Evolutionary conservation across 1,284 basidiomycete genomes (phyloP), one percentile per base, ranked within the genome.

Genomic region (Ustilago loliicola): DNA sequence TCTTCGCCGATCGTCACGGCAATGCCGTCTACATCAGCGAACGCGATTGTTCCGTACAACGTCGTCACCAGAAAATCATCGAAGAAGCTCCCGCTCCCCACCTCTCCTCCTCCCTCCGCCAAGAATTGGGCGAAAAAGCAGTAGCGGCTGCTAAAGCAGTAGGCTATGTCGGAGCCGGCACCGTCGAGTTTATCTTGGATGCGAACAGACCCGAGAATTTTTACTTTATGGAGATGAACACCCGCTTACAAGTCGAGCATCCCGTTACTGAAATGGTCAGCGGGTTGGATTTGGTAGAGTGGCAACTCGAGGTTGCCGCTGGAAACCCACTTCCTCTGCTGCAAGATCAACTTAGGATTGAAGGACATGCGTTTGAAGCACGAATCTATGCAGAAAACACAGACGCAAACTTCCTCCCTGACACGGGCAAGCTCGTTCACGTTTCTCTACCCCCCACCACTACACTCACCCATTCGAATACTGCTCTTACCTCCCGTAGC

Each of bases 201-300:
- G 79, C 80, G 4, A 40, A 70, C 34, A 58, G 53, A 3, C 73
- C 72, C 8, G 69, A 80, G 8, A 67, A 72, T 13, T 81, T 81
- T 51, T 81, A 70, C 70, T 84, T 84, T 67, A 80, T 82, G 78
- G 82, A 84, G 68, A 85, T 87, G 94, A 96, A 97, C 85, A 96
- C 94, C 5, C 90, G 95, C 56, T 86, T 98, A 34, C 95, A 97
- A 87, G 81, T 81, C 4, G 80, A 89, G 83, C 96, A 98, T 86
- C 94, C 95, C 9, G 93, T 98, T 21, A 96, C 95, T 0, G 95
- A 97, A 87, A 95, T 95, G 94, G 91, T 97, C 53, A 95, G 93
- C 0, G 93, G 94, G 0, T 89, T 95, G 40, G 95, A 98, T 83
- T 90, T 98, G 6, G 95, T 97, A 8, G 92, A 95, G 87, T 96